Base-by-base conservation (phyloP, 2,329 filamentous ascomycete species). In the Venturia effusa region DNA sequence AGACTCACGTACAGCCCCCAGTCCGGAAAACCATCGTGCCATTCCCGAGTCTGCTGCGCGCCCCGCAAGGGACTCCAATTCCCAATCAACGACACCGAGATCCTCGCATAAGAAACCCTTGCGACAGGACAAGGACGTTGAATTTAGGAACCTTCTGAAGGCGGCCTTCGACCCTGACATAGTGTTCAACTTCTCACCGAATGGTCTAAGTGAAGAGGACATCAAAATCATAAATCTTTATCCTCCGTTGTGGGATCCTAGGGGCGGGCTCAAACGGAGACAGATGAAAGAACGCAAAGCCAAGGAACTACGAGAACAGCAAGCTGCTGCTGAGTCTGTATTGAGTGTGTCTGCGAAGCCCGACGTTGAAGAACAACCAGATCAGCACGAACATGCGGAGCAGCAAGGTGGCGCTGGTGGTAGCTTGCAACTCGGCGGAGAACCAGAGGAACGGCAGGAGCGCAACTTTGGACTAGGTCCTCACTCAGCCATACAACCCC, bases 401-500 rank as follows among this genome's bases (percentile, higher is more conserved):
- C 92, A 94, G 74, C 89, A 72, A 13, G 72, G 54, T 30, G 39
- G 54, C 7, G 40, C 71, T 40, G 73, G 89, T 68, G 90, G 89
- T 17, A 97, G 93, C 72, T 80, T 94, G 65, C 92, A 95, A 65
- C 81, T 97, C 22, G 93, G 93, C 64, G 93, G 93, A 54, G 93
- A 97, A 73, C 93, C 93, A 0, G 93, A 97, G 72, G 91, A 96
- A 68, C 82, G 84, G 7, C 72, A 72, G 66, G 87, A 90, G 78
- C 82, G 68, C 72, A 74, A 34, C 40, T 59, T 82, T 82, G 81
- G 83, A 54, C 83, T 84, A 65, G 83, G 86, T 66, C 83, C 86
- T 61, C 84, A 85, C 65, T 80, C 83, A 65, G 85, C 84, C 15
- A 86, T 90, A 8, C 90, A 92, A 70, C 87, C 89, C 2, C 90